phyloP scores from a whole-genome alignment of 495 filamentous ascomycete species.

The Aspergillus biplanus region DNA sequence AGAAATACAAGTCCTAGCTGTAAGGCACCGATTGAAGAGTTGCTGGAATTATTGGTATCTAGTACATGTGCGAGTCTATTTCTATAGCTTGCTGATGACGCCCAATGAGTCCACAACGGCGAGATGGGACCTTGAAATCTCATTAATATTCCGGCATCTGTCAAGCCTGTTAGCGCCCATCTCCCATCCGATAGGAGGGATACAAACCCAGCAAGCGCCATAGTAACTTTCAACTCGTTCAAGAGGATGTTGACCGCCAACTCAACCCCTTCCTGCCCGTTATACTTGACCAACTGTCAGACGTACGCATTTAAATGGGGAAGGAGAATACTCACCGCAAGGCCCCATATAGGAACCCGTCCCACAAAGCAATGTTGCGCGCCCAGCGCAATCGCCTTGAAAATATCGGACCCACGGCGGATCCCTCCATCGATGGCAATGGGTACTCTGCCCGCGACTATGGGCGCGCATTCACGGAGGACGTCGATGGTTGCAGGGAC shows the following conservation, averaged over 20 bases:
- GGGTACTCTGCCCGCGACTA: constrained; percentile 76
- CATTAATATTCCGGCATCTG: neutral
- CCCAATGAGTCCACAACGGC: neutral
- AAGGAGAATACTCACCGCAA: constrained; percentile 36
- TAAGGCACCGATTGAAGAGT: too few relatives aligned
- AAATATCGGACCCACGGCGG: constrained; percentile 85
- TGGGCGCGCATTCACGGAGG: constrained; percentile 84
- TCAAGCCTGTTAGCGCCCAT: neutral
- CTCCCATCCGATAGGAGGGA: neutral
- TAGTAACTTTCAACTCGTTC: constrained; percentile 43
- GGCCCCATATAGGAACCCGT: constrained; percentile 77
- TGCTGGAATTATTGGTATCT: too few relatives aligned
- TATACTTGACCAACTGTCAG: constrained; percentile 36
- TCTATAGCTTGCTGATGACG: constrained; percentile 17
- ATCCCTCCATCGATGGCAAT: constrained; percentile 88
- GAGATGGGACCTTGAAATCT: neutral
- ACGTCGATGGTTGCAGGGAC: constrained; percentile 81
- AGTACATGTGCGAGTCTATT: too few relatives aligned
- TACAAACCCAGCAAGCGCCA: constrained; percentile 40
- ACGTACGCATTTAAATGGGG: neutral
- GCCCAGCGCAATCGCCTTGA: constrained; percentile 90
- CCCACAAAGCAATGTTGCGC: constrained; percentile 83
- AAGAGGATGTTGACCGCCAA: constrained; percentile 41
- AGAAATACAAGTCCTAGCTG: too few relatives aligned
- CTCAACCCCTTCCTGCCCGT: constrained; percentile 44